Base-by-base conservation (phyloP, 1,139 yeast genomes). In the Geotrichum bryndzae region DNA sequence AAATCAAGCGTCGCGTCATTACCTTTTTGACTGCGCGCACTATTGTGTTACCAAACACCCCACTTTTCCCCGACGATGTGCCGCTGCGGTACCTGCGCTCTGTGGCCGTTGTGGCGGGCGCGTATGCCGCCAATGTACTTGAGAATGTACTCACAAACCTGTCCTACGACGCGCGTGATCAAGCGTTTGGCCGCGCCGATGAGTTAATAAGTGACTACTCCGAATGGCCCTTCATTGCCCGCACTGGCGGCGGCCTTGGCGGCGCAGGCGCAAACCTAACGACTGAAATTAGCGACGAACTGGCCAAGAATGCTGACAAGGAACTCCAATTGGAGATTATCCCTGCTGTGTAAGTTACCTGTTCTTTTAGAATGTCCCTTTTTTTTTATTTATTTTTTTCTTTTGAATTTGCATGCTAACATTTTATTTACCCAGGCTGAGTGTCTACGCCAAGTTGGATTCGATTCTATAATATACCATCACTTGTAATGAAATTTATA, bases 121-220 rank as follows among this genome's bases (percentile, higher is more conserved):
- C 97, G 15, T 90, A 90, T 73, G 97, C 98, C 53, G 99, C 97
- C 54, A 94, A 91, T 72, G 99, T 94, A 22, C 82, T 94, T 69
- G 99, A 94, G 72, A 95, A 94, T 72, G 96, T 91, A 6, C 80
- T 92, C 63, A 81, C 87, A 58, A 82, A 87, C 48, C 80, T 92
- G 67, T 88, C 87, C 68, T 91, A 90, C 73, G 97, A 91, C 68
- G 89, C 87, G 67, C 85, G 98, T 70, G 99, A 95, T 73, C 87
- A 87, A 69, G 98, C 98, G 0, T 89, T 92, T 74, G 85, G 90
- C 4, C 83, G 97, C 69, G 96, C 97, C 11, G 98, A 94, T 72
- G 98, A 94, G 73, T 76, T 95, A 58, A 80, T 94, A 66, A 82
- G 81, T 59, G 95, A 90, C 70, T 94, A 83, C 71, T 82, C 96